phyloP scores from a whole-genome alignment of 2,329 filamentous ascomycete genomes.

The Sporothrix globosa region DNA sequence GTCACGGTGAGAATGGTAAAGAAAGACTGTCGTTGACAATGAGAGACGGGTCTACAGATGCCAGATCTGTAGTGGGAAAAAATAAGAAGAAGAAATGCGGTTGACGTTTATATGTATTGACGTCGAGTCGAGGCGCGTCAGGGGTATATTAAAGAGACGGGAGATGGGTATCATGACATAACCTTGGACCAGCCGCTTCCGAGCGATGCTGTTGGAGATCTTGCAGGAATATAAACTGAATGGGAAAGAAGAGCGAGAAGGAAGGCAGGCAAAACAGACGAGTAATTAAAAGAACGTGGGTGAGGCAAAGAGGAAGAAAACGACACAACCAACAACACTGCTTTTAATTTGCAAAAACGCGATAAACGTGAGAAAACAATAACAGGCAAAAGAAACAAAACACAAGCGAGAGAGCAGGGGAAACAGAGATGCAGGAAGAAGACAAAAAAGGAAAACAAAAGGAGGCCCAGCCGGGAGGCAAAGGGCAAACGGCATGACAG shows the following conservation, averaged over 20 bases:
- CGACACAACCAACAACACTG: not conserved
- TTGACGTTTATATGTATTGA: not conserved
- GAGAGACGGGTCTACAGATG: not conserved
- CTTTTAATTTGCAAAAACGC: not conserved
- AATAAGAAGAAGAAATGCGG: not conserved
- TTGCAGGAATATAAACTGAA: not conserved
- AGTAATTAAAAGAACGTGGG: not conserved
- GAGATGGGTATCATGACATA: not conserved
- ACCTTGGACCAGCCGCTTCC: not conserved
- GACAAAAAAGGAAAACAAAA: not conserved
- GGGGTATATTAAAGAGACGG: not conserved
- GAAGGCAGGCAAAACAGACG: conserved; percentile 10
- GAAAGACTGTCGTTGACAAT: not conserved
- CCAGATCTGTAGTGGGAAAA: not conserved
- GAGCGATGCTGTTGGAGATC: not conserved
- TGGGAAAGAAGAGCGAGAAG: conserved; percentile 12
- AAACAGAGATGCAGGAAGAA: not conserved
- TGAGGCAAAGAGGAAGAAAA: not conserved
- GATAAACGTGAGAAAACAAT: not conserved
- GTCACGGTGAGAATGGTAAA: not conserved
- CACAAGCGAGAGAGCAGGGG: not conserved
- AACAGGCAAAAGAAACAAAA: not conserved
- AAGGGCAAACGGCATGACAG: not conserved
- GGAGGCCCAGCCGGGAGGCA: not conserved
- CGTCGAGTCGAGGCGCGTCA: not conserved